phyloP scores from a whole-genome alignment of 2,329 filamentous ascomycete genomes.

The Drechslerella stenobrocha region DNA sequence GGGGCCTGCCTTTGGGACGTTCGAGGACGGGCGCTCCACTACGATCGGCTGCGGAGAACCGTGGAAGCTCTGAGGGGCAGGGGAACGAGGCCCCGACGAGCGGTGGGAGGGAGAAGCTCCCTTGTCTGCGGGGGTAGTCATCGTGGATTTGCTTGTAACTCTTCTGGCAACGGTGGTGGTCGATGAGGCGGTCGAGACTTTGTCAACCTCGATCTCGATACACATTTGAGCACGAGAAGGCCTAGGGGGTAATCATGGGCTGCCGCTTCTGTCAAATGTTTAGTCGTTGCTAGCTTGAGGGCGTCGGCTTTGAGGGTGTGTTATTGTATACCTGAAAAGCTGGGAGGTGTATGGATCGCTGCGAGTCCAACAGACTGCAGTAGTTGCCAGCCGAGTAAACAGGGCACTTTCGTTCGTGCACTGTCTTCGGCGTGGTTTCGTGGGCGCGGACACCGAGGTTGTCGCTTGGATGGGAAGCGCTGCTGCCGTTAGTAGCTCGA shows the following conservation, averaged over 20 bases:
- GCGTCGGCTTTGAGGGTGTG: not conserved
- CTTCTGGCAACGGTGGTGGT: slow-evolving; percentile 37
- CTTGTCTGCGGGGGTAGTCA: slow-evolving; percentile 27
- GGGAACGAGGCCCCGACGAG: slow-evolving; percentile 14
- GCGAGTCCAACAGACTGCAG: no score
- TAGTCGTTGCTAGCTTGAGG: not conserved
- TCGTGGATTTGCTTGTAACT: slow-evolving; percentile 34
- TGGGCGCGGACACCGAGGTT: no score
- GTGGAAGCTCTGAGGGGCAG: slow-evolving; percentile 24
- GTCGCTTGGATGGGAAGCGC: no score
- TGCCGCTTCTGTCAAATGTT: slow-evolving; percentile 5
- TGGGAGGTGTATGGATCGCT: no score
- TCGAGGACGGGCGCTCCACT: slow-evolving; percentile 26
- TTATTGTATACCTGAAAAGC: not conserved
- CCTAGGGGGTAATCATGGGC: slow-evolving; percentile 24
- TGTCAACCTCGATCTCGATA: slow-evolving; percentile 47
- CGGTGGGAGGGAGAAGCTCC: slow-evolving; percentile 22
- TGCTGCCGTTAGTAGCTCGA: no score
- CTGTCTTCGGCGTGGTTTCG: no score
- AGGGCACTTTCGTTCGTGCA: no score
- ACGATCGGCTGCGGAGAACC: slow-evolving; percentile 27
- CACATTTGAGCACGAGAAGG: slow-evolving; percentile 30
- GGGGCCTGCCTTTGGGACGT: slow-evolving; percentile 22
- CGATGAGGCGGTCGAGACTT: slow-evolving; percentile 46
- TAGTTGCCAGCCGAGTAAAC: no score